Evolutionary conservation across 176 grass and related monocot genomes (phyloP).

Genomic region (Paspalum vaginatum): DNA sequence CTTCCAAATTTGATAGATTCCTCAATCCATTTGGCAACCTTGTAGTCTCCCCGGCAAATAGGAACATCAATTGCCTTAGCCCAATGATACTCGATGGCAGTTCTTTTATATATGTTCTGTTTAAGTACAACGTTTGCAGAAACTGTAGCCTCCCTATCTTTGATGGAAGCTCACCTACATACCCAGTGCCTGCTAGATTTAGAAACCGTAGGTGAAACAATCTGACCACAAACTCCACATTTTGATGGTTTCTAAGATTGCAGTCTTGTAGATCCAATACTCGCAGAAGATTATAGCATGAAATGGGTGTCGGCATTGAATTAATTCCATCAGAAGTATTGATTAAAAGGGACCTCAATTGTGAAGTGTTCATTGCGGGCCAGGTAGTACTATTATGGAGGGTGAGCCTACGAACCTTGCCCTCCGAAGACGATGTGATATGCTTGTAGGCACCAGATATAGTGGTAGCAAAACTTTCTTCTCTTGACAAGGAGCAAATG

Average conservation of each 20-base stretch:
- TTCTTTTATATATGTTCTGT: neutral
- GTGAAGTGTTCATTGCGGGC: neutral
- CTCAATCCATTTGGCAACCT: neutral
- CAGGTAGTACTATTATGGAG: neutral
- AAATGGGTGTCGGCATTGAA: neutral
- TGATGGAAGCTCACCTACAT: neutral
- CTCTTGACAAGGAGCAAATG: too few species aligned
- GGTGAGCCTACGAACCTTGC: too few species aligned
- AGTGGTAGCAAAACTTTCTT: too few species aligned
- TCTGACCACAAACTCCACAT: neutral
- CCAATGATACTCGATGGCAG: neutral
- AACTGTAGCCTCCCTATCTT: neutral
- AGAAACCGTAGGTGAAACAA: neutral
- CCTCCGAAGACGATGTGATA: too few species aligned
- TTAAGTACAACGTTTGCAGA: neutral
- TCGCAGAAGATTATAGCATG: neutral
- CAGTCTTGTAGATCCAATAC: conserved; percentile 9
- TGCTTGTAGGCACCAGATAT: too few species aligned
- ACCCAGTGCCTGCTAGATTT: neutral
- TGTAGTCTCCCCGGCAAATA: neutral
- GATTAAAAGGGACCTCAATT: neutral
- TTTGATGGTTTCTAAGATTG: neutral
- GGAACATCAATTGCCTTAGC: conserved; percentile 1
- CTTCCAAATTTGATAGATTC: too few species aligned
- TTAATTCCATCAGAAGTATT: neutral